These are phyloP conservation scores for Diospyros kaki DNA, from an alignment of 148 eudicot species.

Conservation along the genomic window DNA sequence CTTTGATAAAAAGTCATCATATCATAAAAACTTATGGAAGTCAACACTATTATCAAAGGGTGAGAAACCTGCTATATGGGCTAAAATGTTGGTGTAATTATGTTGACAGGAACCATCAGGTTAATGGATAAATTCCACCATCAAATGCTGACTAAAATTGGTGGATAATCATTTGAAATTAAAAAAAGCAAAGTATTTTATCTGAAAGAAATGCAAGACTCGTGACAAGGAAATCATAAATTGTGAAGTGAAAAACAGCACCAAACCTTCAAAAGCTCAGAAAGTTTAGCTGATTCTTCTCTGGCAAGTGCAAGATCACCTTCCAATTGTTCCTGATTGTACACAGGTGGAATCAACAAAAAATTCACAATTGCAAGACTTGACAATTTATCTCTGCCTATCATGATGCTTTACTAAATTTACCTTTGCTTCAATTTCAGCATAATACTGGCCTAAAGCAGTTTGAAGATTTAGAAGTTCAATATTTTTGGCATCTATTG, in stretches of 20 bases:
- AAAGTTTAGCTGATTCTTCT: slow-evolving; percentile 70
- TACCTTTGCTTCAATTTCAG: slow-evolving; percentile 98
- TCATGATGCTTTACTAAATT: slow-evolving; percentile 2
- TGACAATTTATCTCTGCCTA: not conserved
- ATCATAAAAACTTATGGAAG: not conserved
- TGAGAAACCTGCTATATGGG: not conserved
- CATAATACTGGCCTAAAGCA: slow-evolving; percentile 96
- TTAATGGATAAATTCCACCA: not conserved
- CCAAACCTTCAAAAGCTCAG: slow-evolving; percentile 57
- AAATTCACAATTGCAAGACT: not conserved
- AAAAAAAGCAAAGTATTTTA: not conserved
- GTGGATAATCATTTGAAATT: not conserved
- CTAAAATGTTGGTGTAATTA: not conserved
- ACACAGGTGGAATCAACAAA: slow-evolving; percentile 3
- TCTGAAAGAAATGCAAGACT: not conserved
- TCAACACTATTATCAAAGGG: not conserved
- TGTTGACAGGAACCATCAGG: not conserved
- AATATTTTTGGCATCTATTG: slow-evolving; percentile 76
- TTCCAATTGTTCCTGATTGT: slow-evolving; percentile 71
- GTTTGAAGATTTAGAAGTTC: slow-evolving; percentile 90
- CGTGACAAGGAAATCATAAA: slow-evolving; percentile 5
- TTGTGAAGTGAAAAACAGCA: not conserved
- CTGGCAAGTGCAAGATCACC: slow-evolving; percentile 57
- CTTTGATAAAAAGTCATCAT: not conserved
- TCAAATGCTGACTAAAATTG: not conserved